A percentile compares a stretch with the other conserved stretches of the same genome.
These are phyloP conservation scores for Metschnikowia santaceciliae DNA, from an alignment of 805 yeast genomes.

Conservation along the genomic window DNA sequence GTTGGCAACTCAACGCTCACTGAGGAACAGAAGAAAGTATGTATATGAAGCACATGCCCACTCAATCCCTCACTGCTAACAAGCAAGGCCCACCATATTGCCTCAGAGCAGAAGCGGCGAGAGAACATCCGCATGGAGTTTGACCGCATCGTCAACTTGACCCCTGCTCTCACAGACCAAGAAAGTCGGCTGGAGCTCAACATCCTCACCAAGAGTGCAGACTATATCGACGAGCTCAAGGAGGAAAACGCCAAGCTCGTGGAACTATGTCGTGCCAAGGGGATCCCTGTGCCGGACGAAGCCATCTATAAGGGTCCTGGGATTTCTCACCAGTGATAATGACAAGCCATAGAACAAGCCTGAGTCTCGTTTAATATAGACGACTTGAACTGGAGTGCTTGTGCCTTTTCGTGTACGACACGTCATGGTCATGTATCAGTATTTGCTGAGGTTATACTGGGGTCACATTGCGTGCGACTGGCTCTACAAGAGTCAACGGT, in stretches of 20 bases:
- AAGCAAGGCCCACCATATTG: slow-evolving; percentile 65
- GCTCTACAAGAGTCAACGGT: too few species aligned
- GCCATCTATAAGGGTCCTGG: slow-evolving; percentile 27
- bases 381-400: not conserved
- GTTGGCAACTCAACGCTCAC: slow-evolving; percentile 11
- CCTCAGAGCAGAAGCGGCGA: slow-evolving; percentile 83
- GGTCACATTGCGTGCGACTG: too few species aligned
- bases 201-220: slow-evolving; percentile 62
- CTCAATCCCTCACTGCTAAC: slow-evolving; percentile 7
- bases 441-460: too few species aligned
- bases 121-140: slow-evolving; percentile 81
- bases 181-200: slow-evolving; percentile 80
- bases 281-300: slow-evolving; percentile 41
- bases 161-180: slow-evolving; percentile 64
- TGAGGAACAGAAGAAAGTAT: slow-evolving; percentile 20
- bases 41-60: not conserved
- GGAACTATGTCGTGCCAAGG: slow-evolving; percentile 35
- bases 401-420: too few species aligned
- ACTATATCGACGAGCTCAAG: slow-evolving; percentile 49
- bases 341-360: not conserved
- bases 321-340: slow-evolving; percentile 6
- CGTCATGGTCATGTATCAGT: too few species aligned
- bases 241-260: slow-evolving; percentile 47
- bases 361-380: too few species aligned
- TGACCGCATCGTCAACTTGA: slow-evolving; percentile 66